Evolutionary conservation across 305 asterid species (phyloP).

Genomic region (Vinca major): DNA sequence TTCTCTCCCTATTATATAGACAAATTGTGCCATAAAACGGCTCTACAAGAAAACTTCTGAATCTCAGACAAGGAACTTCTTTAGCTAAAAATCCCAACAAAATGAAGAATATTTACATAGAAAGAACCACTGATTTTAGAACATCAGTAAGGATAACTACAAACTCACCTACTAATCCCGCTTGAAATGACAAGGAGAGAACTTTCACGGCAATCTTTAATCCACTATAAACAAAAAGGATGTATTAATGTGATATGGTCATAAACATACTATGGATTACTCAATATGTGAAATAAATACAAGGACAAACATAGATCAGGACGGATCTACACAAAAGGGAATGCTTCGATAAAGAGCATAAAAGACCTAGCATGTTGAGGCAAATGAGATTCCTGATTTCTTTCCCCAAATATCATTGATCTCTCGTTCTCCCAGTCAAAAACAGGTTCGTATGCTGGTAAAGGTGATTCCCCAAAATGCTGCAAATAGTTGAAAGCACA

Average conservation of each 20-base stretch:
- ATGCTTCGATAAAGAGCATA: slow-evolving; percentile 1
- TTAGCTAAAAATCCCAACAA: slow-evolving; percentile 20
- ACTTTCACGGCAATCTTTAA: slow-evolving; percentile 95
- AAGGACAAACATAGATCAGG: slow-evolving; percentile 1
- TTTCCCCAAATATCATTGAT: slow-evolving; percentile 87
- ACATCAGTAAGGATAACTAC: slow-evolving; percentile 19
- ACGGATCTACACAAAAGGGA: slow-evolving; percentile 9
- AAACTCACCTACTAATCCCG: slow-evolving; percentile 95
- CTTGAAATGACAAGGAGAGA: slow-evolving; percentile 84
- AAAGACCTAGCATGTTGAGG: slow-evolving; percentile 75
- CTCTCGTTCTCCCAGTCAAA: slow-evolving; percentile 98
- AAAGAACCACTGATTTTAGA: slow-evolving; percentile 17
- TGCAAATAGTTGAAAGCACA: slow-evolving; percentile 32
- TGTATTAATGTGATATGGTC: slow-evolving; percentile 12
- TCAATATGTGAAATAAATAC: background rate
- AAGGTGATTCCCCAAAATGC: slow-evolving; percentile 96
- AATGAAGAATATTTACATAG: slow-evolving; percentile 9
- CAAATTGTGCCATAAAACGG: slow-evolving; percentile 98
- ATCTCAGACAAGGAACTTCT: slow-evolving; percentile 41
- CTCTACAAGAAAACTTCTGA: slow-evolving; percentile 73
- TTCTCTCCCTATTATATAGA: slow-evolving; percentile 98
- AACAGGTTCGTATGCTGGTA: slow-evolving; percentile 95
- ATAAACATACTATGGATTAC: background rate
- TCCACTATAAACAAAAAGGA: slow-evolving; percentile 54
- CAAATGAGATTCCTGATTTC: slow-evolving; percentile 69